Conservation (phyloP, 2,329 filamentous ascomycete species). For the Diaporthe longicolla region DNA sequence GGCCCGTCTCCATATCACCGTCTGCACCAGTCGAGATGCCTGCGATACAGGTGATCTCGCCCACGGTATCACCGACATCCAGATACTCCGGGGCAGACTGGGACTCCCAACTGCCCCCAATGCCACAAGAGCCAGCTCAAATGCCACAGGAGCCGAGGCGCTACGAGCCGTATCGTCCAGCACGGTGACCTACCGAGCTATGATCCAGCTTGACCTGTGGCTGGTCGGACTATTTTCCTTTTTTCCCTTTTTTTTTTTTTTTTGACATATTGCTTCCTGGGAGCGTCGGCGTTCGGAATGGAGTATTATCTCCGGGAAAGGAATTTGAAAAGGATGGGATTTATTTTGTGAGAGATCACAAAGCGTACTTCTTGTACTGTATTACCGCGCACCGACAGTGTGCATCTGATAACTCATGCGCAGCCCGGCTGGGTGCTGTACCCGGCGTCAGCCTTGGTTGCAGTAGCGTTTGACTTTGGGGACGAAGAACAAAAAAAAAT, state of each 20-base stretch:
- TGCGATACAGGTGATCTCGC: conserved; percentile 41
- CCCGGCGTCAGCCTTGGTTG: conserved; percentile 9
- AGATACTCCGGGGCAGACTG: conserved; percentile 30
- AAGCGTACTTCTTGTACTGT: conserved; percentile 1
- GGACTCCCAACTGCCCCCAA: conserved; percentile 1
- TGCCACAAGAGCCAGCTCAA: conserved; percentile 19
- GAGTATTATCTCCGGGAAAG: neutral
- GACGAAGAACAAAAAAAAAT: neutral
- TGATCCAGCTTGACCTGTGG: neutral
- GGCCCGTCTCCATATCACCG: conserved; percentile 1
- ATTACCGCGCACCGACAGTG: neutral
- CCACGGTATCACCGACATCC: conserved; percentile 25
- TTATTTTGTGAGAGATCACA: conserved; percentile 23
- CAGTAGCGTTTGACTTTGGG: conserved; percentile 4
- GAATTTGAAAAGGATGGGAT: neutral
- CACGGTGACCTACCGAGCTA: conserved; percentile 1
- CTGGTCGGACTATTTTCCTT: neutral
- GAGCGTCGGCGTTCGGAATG: conserved; percentile 19
- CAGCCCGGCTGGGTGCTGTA: neutral
- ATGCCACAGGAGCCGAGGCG: conserved; percentile 21
- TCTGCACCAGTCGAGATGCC: conserved; percentile 49
- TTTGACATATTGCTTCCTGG: neutral
- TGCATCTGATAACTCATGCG: conserved; percentile 20
- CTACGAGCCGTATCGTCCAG: conserved; percentile 38
- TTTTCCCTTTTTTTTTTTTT: neutral